Conservation (phyloP, 1,139 yeast species). For the Pichia sp. region DNA sequence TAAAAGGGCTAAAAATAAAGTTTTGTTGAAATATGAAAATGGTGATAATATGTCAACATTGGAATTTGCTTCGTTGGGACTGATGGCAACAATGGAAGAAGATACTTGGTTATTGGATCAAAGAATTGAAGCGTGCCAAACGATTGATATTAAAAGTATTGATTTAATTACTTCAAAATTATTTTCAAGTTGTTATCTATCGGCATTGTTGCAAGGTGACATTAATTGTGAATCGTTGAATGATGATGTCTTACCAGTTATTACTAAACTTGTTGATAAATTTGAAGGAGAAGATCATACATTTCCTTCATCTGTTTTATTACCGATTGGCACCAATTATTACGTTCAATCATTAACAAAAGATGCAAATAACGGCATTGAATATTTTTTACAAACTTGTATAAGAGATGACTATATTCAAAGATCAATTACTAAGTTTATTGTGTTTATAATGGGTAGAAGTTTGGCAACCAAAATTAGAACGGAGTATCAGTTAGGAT, state of each 20-base stretch:
- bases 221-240: constrained; percentile 16
- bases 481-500: constrained; percentile 51
- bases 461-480: constrained; percentile 42
- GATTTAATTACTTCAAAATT: constrained; percentile 26
- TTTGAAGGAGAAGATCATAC: constrained; percentile 14
- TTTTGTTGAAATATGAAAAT: constrained; percentile 39
- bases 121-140: constrained; percentile 51
- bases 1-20: constrained; percentile 38
- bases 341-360: constrained; percentile 30
- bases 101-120: constrained; percentile 46
- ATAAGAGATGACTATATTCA: constrained; percentile 31
- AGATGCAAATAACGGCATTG: constrained; percentile 46
- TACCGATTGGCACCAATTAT: constrained; percentile 34
- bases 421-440: constrained; percentile 38
- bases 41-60: constrained; percentile 38
- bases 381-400: constrained; percentile 53
- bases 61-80: constrained; percentile 41
- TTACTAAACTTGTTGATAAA: constrained; percentile 11
- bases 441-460: constrained; percentile 39
- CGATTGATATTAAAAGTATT: constrained; percentile 42
- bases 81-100: constrained; percentile 43
- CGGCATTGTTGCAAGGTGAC: constrained; percentile 47
- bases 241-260: constrained; percentile 11
- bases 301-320: constrained; percentile 32
- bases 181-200: constrained; percentile 32